These are phyloP conservation scores for Acorus calamus DNA, from an alignment of 106 monocot genomes.

Conservation along the genomic window DNA sequence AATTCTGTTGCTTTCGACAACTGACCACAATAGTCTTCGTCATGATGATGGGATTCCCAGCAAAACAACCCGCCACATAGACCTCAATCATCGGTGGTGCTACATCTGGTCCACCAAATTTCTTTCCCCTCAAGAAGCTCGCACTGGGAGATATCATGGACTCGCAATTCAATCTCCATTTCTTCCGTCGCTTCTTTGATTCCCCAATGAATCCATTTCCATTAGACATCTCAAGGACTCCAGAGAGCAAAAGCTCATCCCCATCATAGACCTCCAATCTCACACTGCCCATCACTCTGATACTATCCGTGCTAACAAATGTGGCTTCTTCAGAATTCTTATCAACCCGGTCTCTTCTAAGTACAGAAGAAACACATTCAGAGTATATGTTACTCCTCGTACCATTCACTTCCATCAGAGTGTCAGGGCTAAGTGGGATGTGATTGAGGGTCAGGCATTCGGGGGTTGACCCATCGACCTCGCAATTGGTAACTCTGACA, in stretches of 20 bases:
- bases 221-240: slow-evolving; percentile 33
- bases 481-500: slow-evolving; percentile 52
- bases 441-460: slow-evolving; percentile 45
- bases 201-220: slow-evolving; percentile 17
- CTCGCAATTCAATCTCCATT: slow-evolving; percentile 49
- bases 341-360: slow-evolving; percentile 58
- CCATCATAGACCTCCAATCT: slow-evolving; percentile 56
- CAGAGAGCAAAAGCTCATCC: slow-evolving; percentile 44
- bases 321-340: slow-evolving; percentile 52
- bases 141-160: slow-evolving; percentile 2
- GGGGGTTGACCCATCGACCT: slow-evolving; percentile 32
- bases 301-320: slow-evolving; percentile 58
- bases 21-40: slow-evolving; percentile 30
- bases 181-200: slow-evolving; percentile 14
- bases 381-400: slow-evolving; percentile 28
- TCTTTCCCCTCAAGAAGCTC: slow-evolving; percentile 25
- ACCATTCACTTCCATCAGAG: slow-evolving; percentile 48
- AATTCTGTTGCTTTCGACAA: slow-evolving; percentile 6
- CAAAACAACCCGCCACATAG: slow-evolving; percentile 42
- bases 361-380: slow-evolving; percentile 33
- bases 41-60: slow-evolving; percentile 41
- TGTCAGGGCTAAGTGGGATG: slow-evolving; percentile 35
- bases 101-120: slow-evolving; percentile 1
- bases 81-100: slow-evolving; percentile 36
- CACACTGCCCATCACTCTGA: slow-evolving; percentile 55